Evolutionary conservation across 2,329 filamentous ascomycete species (phyloP), one percentile per base, ranked within the genome.

Genomic region (Thielaviopsis populi): DNA sequence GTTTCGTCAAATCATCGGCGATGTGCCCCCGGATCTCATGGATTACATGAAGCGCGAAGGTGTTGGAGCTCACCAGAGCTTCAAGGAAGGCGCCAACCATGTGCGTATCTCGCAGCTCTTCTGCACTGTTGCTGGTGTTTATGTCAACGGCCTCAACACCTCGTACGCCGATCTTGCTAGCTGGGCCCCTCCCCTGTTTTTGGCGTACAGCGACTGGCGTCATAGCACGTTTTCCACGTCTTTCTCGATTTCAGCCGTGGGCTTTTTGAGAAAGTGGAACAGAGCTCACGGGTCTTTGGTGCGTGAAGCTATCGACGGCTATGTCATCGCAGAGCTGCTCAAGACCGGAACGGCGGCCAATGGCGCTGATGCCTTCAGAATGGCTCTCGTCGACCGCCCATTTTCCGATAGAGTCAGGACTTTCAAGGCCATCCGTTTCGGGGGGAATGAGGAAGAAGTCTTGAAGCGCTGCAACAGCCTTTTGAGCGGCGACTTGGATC

Each of bases 221-320:
- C 41, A 48, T 4, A 58, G 17, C 19, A 66, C 46, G 1, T 66
- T 63, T 40, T 56, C 62, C 19, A 27, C 61, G 8, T 63, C 61
- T 8, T 66, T 63, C 30, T 30, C 61, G 5, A 54, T 61, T 22
- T 63, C 54, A 2, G 61, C 64, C 6, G 27, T 54, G 17, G 24
- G 30, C n/a, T 66, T 63, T 50, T 33, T 66, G 3, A 17, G 6
- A 3, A 37, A 11, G 8, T 66, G 64, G 64, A 63, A 63, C 40
- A 41, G 11, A 2, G 58, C 50, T 22, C 33, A 66, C 22, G 48
- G 40, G 17, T 37, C 22, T 2, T 46, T 48, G 19, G 40, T 63
- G n/a, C 48, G 53, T 3, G 58, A 27, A 40, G 64, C 61, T 50
- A 59, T 66, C 15, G 56, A 66, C 40, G 61, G 61, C 43, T 66